phyloP scores from a whole-genome alignment of 2,329 filamentous ascomycete species.

The Xylogone sp. region DNA sequence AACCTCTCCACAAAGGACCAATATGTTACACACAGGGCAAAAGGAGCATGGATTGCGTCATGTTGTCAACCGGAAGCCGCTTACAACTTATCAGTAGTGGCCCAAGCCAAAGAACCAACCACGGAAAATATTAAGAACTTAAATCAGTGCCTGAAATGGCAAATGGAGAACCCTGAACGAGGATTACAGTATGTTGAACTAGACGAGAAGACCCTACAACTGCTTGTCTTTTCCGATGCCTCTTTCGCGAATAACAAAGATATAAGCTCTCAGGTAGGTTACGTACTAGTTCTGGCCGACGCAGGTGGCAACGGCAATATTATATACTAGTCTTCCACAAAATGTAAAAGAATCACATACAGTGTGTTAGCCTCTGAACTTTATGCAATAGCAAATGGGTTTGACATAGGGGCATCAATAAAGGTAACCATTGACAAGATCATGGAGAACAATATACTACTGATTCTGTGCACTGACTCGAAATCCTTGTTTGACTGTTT shows the following conservation, averaged over 20 bases:
- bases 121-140: not conserved
- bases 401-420: constrained; percentile 10
- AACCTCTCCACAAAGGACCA: not conserved
- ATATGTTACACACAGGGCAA: not conserved
- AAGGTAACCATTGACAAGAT: constrained; percentile 1
- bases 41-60: constrained; percentile 1
- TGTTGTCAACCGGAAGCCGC: constrained; percentile 1
- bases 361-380: constrained; percentile 13
- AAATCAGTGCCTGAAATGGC: constrained; percentile 1
- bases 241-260: constrained; percentile 4
- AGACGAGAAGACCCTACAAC: not conserved
- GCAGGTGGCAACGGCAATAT: not conserved
- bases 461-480: too few relatives aligned
- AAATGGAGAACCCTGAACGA: not conserved
- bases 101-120: not conserved
- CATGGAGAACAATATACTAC: too few relatives aligned
- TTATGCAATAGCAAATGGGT: constrained; percentile 9
- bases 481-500: too few relatives aligned
- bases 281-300: not conserved
- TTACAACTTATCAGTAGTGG: constrained; percentile 1
- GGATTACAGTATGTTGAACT: not conserved
- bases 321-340: constrained; percentile 1
- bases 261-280: not conserved
- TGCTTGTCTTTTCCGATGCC: not conserved
- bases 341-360: constrained; percentile 7